phyloP scores from a whole-genome alignment of 2,329 filamentous ascomycete species.

The Grosmannia huntii region DNA sequence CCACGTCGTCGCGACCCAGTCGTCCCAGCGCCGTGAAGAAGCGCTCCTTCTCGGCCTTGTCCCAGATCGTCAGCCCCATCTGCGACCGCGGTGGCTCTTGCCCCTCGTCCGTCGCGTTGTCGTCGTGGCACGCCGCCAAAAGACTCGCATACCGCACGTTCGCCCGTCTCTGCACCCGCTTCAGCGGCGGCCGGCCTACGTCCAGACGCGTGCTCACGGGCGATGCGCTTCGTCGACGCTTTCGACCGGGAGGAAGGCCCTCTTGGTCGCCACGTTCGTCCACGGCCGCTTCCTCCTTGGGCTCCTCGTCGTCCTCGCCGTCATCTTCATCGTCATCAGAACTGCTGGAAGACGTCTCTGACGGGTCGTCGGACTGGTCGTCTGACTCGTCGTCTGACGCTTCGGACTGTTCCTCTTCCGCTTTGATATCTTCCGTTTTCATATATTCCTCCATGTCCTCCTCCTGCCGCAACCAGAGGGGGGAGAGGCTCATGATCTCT shows the following conservation, averaged over 20 bases:
- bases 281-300: neutral
- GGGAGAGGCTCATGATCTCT: neutral
- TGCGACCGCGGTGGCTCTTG: conserved; percentile 34
- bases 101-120: conserved; percentile 12
- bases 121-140: conserved; percentile 32
- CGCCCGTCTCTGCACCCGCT: conserved; percentile 29
- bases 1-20: conserved; percentile 49
- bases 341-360: neutral
- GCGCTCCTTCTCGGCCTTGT: conserved; percentile 51
- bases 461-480: neutral
- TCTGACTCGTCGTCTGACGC: neutral
- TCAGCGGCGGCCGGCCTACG: conserved; percentile 21
- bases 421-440: neutral
- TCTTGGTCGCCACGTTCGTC: neutral
- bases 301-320: neutral
- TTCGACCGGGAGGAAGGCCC: neutral
- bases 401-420: neutral
- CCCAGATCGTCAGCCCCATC: conserved; percentile 61
- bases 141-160: conserved; percentile 35
- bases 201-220: no score
- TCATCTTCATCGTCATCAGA: neutral
- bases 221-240: neutral
- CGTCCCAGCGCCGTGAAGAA: conserved; percentile 56
- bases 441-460: neutral
- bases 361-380: neutral